These are phyloP conservation scores for Spergularia marina DNA, from an alignment of 148 eudicot genomes.

Conservation along the genomic window DNA sequence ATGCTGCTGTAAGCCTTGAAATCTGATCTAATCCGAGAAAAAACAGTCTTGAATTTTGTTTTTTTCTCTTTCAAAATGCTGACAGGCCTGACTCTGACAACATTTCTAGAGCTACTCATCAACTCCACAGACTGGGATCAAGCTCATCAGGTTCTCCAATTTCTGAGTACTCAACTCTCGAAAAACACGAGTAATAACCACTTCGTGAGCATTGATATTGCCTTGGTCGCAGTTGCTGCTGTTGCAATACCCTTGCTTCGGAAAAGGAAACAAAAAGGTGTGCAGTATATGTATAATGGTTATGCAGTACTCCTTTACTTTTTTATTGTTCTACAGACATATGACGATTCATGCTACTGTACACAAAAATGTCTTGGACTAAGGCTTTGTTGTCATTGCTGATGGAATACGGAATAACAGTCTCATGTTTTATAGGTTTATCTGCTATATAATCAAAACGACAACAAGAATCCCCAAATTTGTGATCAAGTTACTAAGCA, in stretches of 20 bases:
- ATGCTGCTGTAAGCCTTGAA: neutral
- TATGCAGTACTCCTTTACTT: too few relatives aligned
- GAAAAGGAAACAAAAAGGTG: slow-evolving; percentile 36
- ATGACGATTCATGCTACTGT: neutral
- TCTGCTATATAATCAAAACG: too few relatives aligned
- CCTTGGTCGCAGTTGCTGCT: slow-evolving; percentile 24
- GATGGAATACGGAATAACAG: too few relatives aligned
- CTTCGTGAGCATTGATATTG: slow-evolving; percentile 19
- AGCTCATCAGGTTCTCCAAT: neutral
- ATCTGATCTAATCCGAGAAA: neutral
- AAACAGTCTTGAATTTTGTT: neutral
- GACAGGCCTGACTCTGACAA: too few relatives aligned
- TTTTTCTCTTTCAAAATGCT: slow-evolving; percentile 6
- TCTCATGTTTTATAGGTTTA: too few relatives aligned
- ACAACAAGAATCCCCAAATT: too few relatives aligned
- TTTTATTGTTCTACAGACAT: neutral
- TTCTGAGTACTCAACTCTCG: slow-evolving; percentile 10
- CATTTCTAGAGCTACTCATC: slow-evolving; percentile 2
- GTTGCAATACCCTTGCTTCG: slow-evolving; percentile 17
- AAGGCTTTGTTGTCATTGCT: too few relatives aligned
- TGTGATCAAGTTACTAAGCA: too few relatives aligned
- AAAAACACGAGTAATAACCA: neutral
- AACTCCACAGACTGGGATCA: slow-evolving; percentile 17
- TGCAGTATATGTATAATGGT: neutral
- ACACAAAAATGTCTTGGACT: too few relatives aligned